Percentiles rank a stretch among this genome's conserved stretches.
Evolutionary conservation across 306 rosid genomes (phyloP).

Genomic region (Corylus americana): DNA sequence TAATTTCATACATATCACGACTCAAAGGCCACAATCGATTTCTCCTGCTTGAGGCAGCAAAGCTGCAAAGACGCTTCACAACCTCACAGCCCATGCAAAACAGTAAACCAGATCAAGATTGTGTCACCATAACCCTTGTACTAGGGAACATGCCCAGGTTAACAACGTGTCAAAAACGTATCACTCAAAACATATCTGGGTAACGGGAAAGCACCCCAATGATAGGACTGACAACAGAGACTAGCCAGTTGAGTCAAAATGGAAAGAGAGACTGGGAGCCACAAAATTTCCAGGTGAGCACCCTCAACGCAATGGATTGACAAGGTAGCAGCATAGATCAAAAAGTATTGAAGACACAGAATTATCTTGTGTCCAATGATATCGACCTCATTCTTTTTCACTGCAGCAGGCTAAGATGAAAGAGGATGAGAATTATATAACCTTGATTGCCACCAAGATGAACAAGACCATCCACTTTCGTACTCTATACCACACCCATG

Average conservation of each 20-base stretch:
- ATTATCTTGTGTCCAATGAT: not conserved
- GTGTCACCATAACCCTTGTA: not conserved
- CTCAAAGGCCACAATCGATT: not conserved
- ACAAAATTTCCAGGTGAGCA: not conserved
- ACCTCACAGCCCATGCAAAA: not conserved
- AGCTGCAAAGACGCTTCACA: not conserved
- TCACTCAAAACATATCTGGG: not conserved
- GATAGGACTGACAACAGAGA: not conserved
- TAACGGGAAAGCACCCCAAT: not conserved
- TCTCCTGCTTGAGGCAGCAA: not conserved
- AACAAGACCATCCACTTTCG: not conserved
- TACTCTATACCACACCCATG: not conserved
- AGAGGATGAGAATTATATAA: not conserved
- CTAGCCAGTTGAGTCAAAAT: too few species aligned
- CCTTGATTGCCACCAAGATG: not conserved
- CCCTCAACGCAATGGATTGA: not conserved
- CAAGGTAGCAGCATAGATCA: not conserved
- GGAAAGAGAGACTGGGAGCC: not conserved
- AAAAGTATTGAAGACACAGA: not conserved
- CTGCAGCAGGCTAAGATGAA: conserved; percentile 7
- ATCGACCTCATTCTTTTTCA: not conserved
- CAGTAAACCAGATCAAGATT: not conserved
- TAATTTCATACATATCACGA: not conserved
- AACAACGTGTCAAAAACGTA: not conserved
- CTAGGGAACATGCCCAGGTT: not conserved